A percentile compares a stretch with the other conserved stretches of the same genome.
phyloP scores from a whole-genome alignment of 2,329 filamentous ascomycete genomes.

The Trichophaea hybrida region DNA sequence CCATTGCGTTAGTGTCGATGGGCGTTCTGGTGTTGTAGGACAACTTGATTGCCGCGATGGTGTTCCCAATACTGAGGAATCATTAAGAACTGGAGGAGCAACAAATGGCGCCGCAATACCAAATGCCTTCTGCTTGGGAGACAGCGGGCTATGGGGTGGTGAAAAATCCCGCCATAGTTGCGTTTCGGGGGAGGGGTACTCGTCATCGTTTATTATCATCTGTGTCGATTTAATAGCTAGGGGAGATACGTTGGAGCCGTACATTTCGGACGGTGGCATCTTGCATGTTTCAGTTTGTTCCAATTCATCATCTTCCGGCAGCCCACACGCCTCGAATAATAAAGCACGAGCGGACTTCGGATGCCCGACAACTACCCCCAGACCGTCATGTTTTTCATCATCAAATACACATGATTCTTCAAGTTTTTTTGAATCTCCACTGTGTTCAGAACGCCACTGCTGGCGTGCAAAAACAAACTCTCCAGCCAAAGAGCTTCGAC shows the following conservation, averaged over 20 bases:
- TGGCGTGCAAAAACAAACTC: neutral
- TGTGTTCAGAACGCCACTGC: neutral
- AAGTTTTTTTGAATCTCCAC: too few relatives aligned
- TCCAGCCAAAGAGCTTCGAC: neutral
- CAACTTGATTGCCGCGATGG: conserved; percentile 5
- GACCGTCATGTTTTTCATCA: too few relatives aligned
- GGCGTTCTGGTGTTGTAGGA: conserved; percentile 6
- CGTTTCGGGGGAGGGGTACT: neutral
- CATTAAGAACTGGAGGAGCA: neutral
- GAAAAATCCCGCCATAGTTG: neutral
- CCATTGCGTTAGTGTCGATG: conserved; percentile 4
- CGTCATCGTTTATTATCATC: neutral
- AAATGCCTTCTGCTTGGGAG: neutral
- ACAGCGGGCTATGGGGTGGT: neutral
- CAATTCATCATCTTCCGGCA: neutral
- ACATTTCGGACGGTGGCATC: neutral
- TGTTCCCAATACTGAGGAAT: neutral
- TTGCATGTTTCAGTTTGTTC: neutral
- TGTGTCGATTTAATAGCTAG: neutral
- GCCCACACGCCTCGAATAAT: neutral
- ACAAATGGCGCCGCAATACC: neutral
- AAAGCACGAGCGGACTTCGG: neutral
- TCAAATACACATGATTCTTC: too few relatives aligned
- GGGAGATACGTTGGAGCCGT: neutral
- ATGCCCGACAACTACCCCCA: too few relatives aligned